phyloP scores from a whole-genome alignment of 2,329 filamentous ascomycete genomes.

The Penicillium sp. region DNA sequence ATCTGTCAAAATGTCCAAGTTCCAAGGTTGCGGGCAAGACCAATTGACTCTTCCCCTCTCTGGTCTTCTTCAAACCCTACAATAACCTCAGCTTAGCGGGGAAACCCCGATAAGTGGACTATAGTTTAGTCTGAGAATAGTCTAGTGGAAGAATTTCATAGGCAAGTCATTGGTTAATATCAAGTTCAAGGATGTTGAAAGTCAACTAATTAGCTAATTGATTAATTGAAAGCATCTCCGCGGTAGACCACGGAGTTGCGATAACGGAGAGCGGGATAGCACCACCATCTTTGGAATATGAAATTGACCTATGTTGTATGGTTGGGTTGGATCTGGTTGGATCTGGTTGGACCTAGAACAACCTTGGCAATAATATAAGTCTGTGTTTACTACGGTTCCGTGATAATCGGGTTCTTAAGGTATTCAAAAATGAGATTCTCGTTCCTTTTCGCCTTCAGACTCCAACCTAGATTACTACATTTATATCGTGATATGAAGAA shows the following conservation, averaged over 20 bases:
- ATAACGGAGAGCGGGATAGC: not conserved
- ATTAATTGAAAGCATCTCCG: conserved; percentile 3
- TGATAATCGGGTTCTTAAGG: no score
- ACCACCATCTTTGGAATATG: no score
- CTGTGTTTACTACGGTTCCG: no score
- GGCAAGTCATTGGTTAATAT: not conserved
- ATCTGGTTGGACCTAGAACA: no score
- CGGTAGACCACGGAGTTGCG: not conserved
- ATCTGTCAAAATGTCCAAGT: conserved; percentile 5
- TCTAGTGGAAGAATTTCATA: not conserved
- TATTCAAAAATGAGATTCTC: not conserved
- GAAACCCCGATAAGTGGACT: not conserved
- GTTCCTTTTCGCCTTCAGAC: not conserved
- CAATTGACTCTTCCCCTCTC: not conserved
- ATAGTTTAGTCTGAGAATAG: not conserved
- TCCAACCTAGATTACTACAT: conserved; percentile 2
- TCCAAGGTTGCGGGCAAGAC: conserved; percentile 3
- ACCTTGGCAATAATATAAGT: no score
- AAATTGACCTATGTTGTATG: no score
- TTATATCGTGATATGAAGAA: not conserved
- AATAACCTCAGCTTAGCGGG: not conserved
- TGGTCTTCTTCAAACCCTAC: not conserved
- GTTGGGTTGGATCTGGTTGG: no score
- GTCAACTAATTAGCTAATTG: conserved; percentile 22
- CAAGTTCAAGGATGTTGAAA: not conserved